Evolutionary conservation across 108 stramenopile genomes (phyloP).

Genomic region (Pseudonitzschia multiseries): DNA sequence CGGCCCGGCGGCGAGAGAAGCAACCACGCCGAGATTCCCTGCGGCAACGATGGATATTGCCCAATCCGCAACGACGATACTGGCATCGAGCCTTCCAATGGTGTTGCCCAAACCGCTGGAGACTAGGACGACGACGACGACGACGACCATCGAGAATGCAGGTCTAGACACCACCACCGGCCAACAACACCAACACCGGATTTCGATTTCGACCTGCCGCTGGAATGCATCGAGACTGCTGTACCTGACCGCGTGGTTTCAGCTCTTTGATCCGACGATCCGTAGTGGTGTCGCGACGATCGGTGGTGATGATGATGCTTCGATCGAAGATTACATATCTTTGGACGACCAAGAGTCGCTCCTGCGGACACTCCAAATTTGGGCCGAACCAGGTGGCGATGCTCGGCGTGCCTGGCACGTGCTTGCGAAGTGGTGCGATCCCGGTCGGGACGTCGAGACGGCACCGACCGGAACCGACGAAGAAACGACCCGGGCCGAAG

Average conservation of each 20-base stretch:
- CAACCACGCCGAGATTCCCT: not conserved
- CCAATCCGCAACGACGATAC: not conserved
- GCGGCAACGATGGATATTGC: not conserved
- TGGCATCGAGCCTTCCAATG: not conserved
- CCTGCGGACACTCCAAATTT: not conserved
- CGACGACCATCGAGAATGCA: too few species aligned
- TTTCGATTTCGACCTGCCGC: not conserved
- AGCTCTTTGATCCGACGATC: conserved; percentile 3
- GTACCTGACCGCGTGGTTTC: conserved; percentile 14
- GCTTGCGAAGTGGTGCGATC: conserved; percentile 4
- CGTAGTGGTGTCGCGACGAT: not conserved
- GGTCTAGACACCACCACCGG: too few species aligned
- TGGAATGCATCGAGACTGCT: conserved; percentile 13
- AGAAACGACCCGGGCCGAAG: not conserved
- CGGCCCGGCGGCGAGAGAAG: not conserved
- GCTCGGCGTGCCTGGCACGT: not conserved
- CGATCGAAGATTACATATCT: conserved; percentile 4
- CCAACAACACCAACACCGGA: too few species aligned
- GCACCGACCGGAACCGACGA: not conserved
- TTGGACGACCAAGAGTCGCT: not conserved
- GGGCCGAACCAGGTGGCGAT: not conserved
- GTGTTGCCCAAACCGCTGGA: not conserved
- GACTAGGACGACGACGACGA: not conserved
- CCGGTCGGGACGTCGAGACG: not conserved
- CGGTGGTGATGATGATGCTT: too few species aligned